These are phyloP conservation scores for Alternaria sp. DNA, from an alignment of 2,329 filamentous ascomycete genomes.

Conservation along the genomic window DNA sequence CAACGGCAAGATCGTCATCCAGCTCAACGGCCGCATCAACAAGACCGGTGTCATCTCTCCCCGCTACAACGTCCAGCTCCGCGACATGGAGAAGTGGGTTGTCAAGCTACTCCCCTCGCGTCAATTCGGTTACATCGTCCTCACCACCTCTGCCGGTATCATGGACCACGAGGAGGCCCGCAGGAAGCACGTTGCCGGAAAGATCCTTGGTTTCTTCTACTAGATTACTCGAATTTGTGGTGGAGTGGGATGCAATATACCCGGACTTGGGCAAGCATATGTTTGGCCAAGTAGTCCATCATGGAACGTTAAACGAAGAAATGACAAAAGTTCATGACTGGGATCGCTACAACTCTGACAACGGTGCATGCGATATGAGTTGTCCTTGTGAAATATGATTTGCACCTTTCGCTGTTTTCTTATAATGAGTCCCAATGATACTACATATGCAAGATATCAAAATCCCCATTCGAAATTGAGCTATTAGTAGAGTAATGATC, in stretches of 20 bases:
- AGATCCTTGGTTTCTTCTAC: slow-evolving; percentile 99
- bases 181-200: slow-evolving; percentile 98
- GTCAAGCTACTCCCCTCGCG: slow-evolving; percentile 98
- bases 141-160: slow-evolving; percentile 98
- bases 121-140: slow-evolving; percentile 99
- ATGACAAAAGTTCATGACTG: slow-evolving; percentile 40
- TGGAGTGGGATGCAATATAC: slow-evolving; percentile 41
- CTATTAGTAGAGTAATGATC: neutral
- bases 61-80: slow-evolving; percentile 98
- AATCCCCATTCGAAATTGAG: neutral
- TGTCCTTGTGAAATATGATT: neutral
- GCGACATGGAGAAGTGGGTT: slow-evolving; percentile 99
- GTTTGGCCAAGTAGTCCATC: slow-evolving; percentile 39
- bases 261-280: slow-evolving; percentile 35
- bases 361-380: neutral
- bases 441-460: too few species aligned
- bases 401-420: too few species aligned
- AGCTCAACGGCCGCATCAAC: slow-evolving; percentile 99
- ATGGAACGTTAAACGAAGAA: slow-evolving; percentile 41
- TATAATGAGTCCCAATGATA: too few species aligned
- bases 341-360: neutral
- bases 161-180: slow-evolving; percentile 99
- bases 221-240: slow-evolving; percentile 59
- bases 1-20: slow-evolving; percentile 99
- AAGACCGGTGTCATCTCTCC: slow-evolving; percentile 99